A percentile compares a stretch with the other conserved stretches of the same genome.
phyloP scores from a whole-genome alignment of 2,329 filamentous ascomycete species.

The Fusarium drepaniforme region DNA sequence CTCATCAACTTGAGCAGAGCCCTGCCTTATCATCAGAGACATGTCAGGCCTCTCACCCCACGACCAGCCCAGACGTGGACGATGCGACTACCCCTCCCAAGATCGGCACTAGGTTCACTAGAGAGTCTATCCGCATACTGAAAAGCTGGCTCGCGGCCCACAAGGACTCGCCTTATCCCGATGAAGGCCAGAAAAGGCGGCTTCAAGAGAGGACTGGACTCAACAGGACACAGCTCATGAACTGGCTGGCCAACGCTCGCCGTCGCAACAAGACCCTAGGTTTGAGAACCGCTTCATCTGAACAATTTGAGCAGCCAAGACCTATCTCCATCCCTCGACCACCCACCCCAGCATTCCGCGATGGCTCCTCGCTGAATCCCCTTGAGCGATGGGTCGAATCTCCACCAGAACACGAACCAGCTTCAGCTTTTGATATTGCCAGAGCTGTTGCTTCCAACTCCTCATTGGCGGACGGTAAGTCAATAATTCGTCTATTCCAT shows the following conservation, averaged over 20 bases:
- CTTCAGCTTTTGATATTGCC: slow-evolving; percentile 45
- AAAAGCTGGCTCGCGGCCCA: slow-evolving; percentile 78
- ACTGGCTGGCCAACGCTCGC: slow-evolving; percentile 90
- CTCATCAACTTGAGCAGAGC: neutral
- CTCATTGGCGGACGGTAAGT: slow-evolving; percentile 43
- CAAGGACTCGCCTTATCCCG: slow-evolving; percentile 83
- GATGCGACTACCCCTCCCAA: neutral
- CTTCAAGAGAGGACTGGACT: slow-evolving; percentile 81
- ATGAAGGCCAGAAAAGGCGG: slow-evolving; percentile 82
- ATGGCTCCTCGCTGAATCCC: slow-evolving; percentile 34
- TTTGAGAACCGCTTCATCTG: neutral
- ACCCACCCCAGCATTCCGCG: slow-evolving; percentile 48
- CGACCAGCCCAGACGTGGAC: neutral
- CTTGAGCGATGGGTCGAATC: slow-evolving; percentile 50
- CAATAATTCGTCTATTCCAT: rapidly evolving
- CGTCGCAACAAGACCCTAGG: slow-evolving; percentile 76
- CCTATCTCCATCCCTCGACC: slow-evolving; percentile 69
- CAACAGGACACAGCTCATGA: slow-evolving; percentile 82
- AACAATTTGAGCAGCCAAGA: neutral
- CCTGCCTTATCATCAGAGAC: neutral
- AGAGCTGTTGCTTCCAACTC: slow-evolving; percentile 34
- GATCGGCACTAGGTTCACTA: slow-evolving; percentile 30
- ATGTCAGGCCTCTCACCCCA: neutral
- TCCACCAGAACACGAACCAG: slow-evolving; percentile 48
- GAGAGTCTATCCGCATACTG: slow-evolving; percentile 25